These are phyloP conservation scores for Jackrogersella multiformis DNA, from an alignment of 495 filamentous ascomycete species.

Conservation along the genomic window DNA sequence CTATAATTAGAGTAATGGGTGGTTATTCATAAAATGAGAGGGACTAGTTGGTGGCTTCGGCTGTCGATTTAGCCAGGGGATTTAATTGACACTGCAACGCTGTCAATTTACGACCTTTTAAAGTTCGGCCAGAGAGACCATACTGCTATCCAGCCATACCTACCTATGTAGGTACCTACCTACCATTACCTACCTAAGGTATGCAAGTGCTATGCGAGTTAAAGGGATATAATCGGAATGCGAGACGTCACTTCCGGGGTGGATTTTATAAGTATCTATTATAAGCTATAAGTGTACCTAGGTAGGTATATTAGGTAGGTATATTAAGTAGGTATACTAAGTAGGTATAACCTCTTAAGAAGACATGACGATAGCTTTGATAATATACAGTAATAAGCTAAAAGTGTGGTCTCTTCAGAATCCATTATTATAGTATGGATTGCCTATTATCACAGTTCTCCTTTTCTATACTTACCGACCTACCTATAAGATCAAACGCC, in stretches of 20 bases:
- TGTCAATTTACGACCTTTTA: neutral
- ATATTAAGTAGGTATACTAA: too few species aligned
- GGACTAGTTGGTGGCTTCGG: constrained; percentile 11
- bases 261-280: too few species aligned
- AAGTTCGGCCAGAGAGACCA: constrained; percentile 5
- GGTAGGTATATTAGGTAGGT: too few species aligned
- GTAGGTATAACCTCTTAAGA: neutral
- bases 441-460: neutral
- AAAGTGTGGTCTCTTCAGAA: neutral
- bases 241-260: constrained; percentile 16
- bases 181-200: too few species aligned
- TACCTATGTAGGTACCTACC: too few species aligned
- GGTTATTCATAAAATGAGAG: constrained; percentile 17
- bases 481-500: neutral
- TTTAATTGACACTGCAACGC: constrained; percentile 2
- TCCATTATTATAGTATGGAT: too few species aligned
- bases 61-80: constrained; percentile 11
- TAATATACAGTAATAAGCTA: constrained; percentile 8
- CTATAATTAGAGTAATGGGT: constrained; percentile 34
- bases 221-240: constrained; percentile 8
- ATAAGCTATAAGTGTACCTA: neutral
- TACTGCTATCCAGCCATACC: constrained; percentile 10
- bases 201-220: too few species aligned
- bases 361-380: constrained; percentile 1
- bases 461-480: neutral